phyloP scores from a whole-genome alignment of 768 basidiomycete species.

The Boletus fagicola region DNA sequence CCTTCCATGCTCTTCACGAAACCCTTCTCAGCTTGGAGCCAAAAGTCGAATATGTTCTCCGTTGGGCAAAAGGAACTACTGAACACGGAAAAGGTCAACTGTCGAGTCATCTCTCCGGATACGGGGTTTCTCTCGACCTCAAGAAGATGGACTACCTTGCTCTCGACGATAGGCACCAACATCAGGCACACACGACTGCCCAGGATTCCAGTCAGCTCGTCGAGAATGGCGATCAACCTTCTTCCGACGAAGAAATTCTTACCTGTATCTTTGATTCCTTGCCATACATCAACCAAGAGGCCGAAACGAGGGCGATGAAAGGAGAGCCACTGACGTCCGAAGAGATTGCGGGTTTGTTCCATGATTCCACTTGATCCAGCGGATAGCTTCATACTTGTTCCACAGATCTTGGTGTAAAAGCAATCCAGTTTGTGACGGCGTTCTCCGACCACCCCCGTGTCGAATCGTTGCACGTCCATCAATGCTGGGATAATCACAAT shows the following conservation, averaged over 20 bases:
- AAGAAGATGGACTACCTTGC: conserved; percentile 98
- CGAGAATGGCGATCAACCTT: conserved; percentile 8
- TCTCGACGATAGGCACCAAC: conserved; percentile 72
- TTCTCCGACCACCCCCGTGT: conserved; percentile 51
- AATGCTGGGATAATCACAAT: conserved; percentile 20
- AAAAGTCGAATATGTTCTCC: conserved; percentile 69
- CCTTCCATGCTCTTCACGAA: conserved; percentile 69
- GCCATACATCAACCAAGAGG: conserved; percentile 27
- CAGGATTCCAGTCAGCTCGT: not conserved
- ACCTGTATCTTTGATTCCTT: conserved; percentile 32
- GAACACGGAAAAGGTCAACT: conserved; percentile 38
- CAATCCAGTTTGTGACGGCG: conserved; percentile 69
- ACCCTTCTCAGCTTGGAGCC: conserved; percentile 54
- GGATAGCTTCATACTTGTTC: not conserved
- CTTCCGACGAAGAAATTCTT: conserved; percentile 22
- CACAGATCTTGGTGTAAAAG: conserved; percentile 66
- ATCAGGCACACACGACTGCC: not conserved
- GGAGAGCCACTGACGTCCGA: conserved; percentile 47
- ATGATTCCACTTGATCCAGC: not conserved
- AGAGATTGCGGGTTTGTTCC: conserved; percentile 52
- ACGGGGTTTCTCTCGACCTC: conserved; percentile 87
- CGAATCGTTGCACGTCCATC: conserved; percentile 20
- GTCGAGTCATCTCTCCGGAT: conserved; percentile 69
- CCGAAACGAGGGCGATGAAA: conserved; percentile 36
- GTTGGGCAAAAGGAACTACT: conserved; percentile 35